These are phyloP conservation scores for Solanum hybrid DNA, from an alignment of 305 asterid genomes.

Conservation along the genomic window DNA sequence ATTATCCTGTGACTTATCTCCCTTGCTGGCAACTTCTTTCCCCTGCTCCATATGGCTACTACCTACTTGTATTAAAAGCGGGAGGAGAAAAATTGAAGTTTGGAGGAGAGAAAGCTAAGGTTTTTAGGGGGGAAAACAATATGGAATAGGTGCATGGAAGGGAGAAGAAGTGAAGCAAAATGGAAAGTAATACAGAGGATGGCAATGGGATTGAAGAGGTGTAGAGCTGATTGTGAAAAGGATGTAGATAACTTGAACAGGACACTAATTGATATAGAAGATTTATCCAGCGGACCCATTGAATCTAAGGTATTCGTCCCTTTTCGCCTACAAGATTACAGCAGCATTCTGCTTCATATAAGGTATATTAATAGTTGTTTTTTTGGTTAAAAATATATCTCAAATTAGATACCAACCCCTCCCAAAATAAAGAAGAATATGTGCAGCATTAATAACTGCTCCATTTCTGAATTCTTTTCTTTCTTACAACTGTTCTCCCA, in stretches of 20 bases:
- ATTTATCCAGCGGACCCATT: background rate
- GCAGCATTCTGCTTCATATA: background rate
- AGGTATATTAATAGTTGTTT: background rate
- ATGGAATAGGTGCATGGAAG: conserved; percentile 5
- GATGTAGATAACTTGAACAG: background rate
- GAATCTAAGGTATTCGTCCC: background rate
- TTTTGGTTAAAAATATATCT: background rate
- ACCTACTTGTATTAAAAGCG: conserved; percentile 25
- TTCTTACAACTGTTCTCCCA: background rate
- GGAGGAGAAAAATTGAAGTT: conserved; percentile 21
- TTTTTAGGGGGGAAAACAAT: conserved; percentile 12
- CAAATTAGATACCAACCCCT: background rate
- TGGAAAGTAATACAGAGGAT: background rate
- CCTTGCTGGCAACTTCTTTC: conserved; percentile 44
- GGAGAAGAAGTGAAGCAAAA: background rate
- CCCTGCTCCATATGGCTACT: conserved; percentile 45
- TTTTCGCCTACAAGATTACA: background rate
- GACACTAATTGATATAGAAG: background rate
- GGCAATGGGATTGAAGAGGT: background rate
- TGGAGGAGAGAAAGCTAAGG: conserved; percentile 5
- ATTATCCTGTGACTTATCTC: conserved; percentile 30
- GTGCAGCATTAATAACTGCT: background rate
- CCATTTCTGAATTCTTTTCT: background rate
- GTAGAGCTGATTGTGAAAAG: background rate
- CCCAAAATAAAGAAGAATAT: background rate